Conservation (phyloP, 305 asterid species). For the Solanum hybrid region DNA sequence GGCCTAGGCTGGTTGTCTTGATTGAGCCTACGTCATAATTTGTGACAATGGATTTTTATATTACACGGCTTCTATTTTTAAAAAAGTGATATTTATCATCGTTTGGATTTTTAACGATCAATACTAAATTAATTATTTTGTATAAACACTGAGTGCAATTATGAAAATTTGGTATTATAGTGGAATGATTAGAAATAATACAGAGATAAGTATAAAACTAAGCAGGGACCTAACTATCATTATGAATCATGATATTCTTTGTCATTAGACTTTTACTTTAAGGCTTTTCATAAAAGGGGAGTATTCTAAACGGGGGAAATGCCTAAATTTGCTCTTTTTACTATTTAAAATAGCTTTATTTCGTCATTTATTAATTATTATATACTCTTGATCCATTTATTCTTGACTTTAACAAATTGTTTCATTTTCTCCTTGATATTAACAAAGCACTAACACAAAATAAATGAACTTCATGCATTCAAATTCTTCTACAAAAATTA, state of each 20-base stretch:
- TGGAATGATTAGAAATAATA: not conserved
- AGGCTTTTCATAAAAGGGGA: not conserved
- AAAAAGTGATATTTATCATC: not conserved
- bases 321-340: not conserved
- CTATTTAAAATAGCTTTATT: not conserved
- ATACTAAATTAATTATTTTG: not conserved
- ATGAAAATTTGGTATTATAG: not conserved
- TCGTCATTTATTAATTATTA: not conserved
- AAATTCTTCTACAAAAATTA: not conserved
- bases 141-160: not conserved
- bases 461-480: not conserved
- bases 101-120: not conserved
- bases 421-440: not conserved
- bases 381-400: not conserved
- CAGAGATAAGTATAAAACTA: not conserved
- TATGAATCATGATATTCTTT: not conserved
- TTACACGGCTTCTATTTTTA: not conserved
- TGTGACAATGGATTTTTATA: not conserved
- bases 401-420: not conserved
- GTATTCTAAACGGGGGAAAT: not conserved
- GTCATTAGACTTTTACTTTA: not conserved
- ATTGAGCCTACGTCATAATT: slow-evolving; percentile 29
- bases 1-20: not conserved
- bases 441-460: not conserved
- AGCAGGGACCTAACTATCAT: not conserved